These are phyloP conservation scores for Camellia japonica DNA, from an alignment of 148 eudicot species.

Conservation along the genomic window DNA sequence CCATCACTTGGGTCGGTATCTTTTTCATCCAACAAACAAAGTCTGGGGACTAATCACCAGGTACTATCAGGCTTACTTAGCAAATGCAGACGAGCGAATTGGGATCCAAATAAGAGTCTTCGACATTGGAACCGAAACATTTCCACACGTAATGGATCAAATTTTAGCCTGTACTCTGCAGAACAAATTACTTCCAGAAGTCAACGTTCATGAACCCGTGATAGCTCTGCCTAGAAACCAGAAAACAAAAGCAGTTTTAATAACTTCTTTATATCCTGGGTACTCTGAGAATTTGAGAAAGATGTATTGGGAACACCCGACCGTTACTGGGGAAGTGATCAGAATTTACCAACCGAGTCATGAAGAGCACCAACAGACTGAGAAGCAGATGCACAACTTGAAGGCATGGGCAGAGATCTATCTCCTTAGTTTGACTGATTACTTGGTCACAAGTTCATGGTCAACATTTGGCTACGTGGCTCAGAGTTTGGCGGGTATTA, in stretches of 20 bases:
- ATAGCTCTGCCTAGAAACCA: slow-evolving; percentile 20
- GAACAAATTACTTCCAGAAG: slow-evolving; percentile 57
- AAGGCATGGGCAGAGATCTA: slow-evolving; percentile 96
- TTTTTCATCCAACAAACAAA: slow-evolving; percentile 78
- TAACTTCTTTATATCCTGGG: slow-evolving; percentile 62
- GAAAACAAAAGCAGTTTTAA: slow-evolving; percentile 57
- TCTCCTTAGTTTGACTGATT: slow-evolving; percentile 69
- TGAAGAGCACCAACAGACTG: slow-evolving; percentile 63
- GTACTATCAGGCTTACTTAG: slow-evolving; percentile 67
- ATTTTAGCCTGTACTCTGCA: slow-evolving; percentile 51
- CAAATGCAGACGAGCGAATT: slow-evolving; percentile 64
- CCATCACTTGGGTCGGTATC: slow-evolving; percentile 74
- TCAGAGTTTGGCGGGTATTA: slow-evolving; percentile 83
- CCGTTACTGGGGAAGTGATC: slow-evolving; percentile 59
- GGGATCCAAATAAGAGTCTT: slow-evolving; percentile 80
- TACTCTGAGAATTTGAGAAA: slow-evolving; percentile 56
- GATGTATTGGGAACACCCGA: slow-evolving; percentile 76
- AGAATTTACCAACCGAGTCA: slow-evolving; percentile 73
- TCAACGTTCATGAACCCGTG: slow-evolving; percentile 31
- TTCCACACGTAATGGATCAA: slow-evolving; percentile 71
- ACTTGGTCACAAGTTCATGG: slow-evolving; percentile 77
- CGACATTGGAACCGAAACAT: slow-evolving; percentile 48
- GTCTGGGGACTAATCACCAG: slow-evolving; percentile 84
- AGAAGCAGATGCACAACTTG: slow-evolving; percentile 53
- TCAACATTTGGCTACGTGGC: slow-evolving; percentile 91